phyloP scores from a whole-genome alignment of 352 stramenopile species.

The Phytophthora aleatoria region DNA sequence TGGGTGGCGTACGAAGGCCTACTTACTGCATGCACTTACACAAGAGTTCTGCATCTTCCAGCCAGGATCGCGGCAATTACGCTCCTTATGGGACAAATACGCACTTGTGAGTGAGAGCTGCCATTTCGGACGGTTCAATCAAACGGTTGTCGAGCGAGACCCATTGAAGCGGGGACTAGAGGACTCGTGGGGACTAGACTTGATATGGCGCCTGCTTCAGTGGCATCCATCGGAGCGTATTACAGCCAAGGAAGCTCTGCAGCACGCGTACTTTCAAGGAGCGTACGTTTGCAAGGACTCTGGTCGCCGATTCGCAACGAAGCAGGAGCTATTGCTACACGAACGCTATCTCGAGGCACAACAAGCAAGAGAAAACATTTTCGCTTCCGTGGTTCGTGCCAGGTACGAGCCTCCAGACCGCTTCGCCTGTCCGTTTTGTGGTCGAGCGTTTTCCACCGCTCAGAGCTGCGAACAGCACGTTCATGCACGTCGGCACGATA shows the following conservation, averaged over 20 bases:
- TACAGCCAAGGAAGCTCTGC: conserved; percentile 64
- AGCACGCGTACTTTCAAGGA: conserved; percentile 89
- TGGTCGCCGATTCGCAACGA: conserved; percentile 67
- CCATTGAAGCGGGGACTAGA: conserved; percentile 90
- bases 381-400: conserved; percentile 56
- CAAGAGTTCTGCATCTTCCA: conserved; percentile 88
- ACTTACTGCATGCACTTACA: conserved; percentile 78
- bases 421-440: conserved; percentile 69
- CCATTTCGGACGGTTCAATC: conserved; percentile 91
- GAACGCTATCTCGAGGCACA: conserved; percentile 70
- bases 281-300: conserved; percentile 73
- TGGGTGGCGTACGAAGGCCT: conserved; percentile 55
- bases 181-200: conserved; percentile 82
- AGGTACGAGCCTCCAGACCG: conserved; percentile 53
- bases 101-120: conserved; percentile 81
- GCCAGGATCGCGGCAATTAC: conserved; percentile 57
- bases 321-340: conserved; percentile 60
- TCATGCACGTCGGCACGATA: conserved; percentile 49
- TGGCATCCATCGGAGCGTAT: conserved; percentile 93
- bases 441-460: conserved; percentile 65
- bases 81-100: conserved; percentile 66
- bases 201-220: conserved; percentile 94
- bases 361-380: conserved; percentile 43
- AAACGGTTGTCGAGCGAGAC: conserved; percentile 90
- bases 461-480: conserved; percentile 65